Evolutionary conservation across 192 early-diverging fungal species (phyloP), one percentile per base, ranked within the genome.

Genomic region (Oehlia diaphana): DNA sequence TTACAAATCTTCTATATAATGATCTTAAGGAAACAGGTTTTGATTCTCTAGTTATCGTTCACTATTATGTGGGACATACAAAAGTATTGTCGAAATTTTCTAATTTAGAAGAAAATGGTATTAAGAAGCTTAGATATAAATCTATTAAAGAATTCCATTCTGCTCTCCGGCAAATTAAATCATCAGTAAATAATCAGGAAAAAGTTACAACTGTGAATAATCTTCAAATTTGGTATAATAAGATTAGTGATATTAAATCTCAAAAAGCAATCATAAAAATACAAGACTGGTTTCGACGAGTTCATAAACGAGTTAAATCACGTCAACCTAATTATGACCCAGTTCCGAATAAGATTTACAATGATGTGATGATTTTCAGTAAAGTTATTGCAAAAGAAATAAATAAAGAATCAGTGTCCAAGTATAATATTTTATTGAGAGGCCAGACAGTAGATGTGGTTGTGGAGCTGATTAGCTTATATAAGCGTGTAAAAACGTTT

Each of bases 31-130:
- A 75, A 50, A 63, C 10, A 35, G n/a, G 61, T 23, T 67, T 9
- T 44, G 76, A 77, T 31, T 77, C 76, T 12, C 12, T 77, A 16
- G 64, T 77, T 50, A 28, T 77, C 26, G 76, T 77, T 1, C 10
- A 77, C 33, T 50, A 77, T 33, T 1, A 65, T 49, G 14, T 35
- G 26, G 26, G 50, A 37, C 37, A 3, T 37, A 37, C 37, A 4
- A 37, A 37, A 37, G 37, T 26, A 2, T 5, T 37, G 13, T 77
- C 76, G 19, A 77, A 50, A 47, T 67, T 67, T 77, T 28, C 35
- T 9, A 16, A 8, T n/a, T 49, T 37, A 2, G 39, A 66, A 9
- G 31, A 44, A 21, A 4, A 28, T 77, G 76, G 53, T 0, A 62
- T 64, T 19, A 26, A 10, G 12, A 77, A 49, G 23, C 63, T 77